Evolutionary conservation across 805 yeast species (phyloP).

Genomic region (Geotrichum ghanense): DNA sequence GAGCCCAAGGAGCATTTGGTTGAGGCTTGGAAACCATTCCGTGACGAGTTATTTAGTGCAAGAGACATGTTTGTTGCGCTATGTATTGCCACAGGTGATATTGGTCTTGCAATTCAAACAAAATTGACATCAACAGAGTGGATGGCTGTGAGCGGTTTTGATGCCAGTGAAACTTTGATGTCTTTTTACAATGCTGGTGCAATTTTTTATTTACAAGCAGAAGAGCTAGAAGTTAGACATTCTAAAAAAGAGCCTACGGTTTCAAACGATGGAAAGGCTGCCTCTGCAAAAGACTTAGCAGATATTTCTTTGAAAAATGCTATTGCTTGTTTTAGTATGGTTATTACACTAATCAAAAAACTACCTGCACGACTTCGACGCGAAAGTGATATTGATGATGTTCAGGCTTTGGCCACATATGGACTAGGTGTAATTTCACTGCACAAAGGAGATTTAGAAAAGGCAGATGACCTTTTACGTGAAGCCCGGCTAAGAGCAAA

Average conservation of each 20-base stretch:
- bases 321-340: conserved; percentile 32
- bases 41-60: conserved; percentile 67
- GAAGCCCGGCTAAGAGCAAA: conserved; percentile 64
- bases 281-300: conserved; percentile 11
- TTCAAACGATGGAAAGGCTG: conserved; percentile 11
- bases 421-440: conserved; percentile 73
- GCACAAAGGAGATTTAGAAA: conserved; percentile 43
- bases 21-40: conserved; percentile 39
- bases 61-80: conserved; percentile 67
- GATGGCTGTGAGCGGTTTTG: conserved; percentile 64
- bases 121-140: conserved; percentile 54
- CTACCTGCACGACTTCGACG: conserved; percentile 27
- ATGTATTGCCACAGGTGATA: conserved; percentile 58
- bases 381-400: conserved; percentile 41
- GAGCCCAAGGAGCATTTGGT: conserved; percentile 3
- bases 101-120: conserved; percentile 46
- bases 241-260: conserved; percentile 11
- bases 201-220: conserved; percentile 55
- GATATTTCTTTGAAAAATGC: conserved; percentile 19
- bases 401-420: conserved; percentile 70
- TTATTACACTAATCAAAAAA: conserved; percentile 32
- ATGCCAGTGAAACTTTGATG: conserved; percentile 50
- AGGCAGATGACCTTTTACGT: conserved; percentile 49
- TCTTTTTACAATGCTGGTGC: conserved; percentile 61
- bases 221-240: conserved; percentile 44